Conservation (phyloP, 495 filamentous ascomycete genomes). For the Talaromyces thailandensis region DNA sequence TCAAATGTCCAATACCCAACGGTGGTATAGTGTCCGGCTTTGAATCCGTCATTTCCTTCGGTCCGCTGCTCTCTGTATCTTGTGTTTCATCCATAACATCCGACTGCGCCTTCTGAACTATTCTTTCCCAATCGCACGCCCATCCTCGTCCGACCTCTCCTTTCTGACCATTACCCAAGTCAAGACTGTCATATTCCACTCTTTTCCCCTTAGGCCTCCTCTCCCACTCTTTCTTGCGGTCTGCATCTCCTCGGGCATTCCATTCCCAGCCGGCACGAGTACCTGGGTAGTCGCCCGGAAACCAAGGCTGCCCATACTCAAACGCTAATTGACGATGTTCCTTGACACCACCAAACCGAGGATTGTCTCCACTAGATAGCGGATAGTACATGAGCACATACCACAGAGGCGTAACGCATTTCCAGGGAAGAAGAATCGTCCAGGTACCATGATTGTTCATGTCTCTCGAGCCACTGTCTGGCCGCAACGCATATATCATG, state of each 20-base stretch:
- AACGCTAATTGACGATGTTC: slow-evolving; percentile 76
- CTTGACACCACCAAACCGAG: slow-evolving; percentile 72
- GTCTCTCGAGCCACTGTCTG: slow-evolving; percentile 21
- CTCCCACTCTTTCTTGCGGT: slow-evolving; percentile 61
- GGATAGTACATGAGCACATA: slow-evolving; percentile 80
- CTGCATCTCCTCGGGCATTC: slow-evolving; percentile 56
- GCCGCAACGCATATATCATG: slow-evolving; percentile 54
- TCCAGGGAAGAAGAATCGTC: slow-evolving; percentile 88
- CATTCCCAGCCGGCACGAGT: slow-evolving; percentile 72
- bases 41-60: neutral
- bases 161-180: slow-evolving; percentile 62
- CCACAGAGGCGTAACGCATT: slow-evolving; percentile 81
- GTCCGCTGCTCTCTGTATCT: slow-evolving; percentile 6
- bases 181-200: slow-evolving; percentile 64
- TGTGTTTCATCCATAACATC: slow-evolving; percentile 7
- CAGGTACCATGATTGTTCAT: slow-evolving; percentile 58
- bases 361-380: slow-evolving; percentile 66
- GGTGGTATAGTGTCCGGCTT: slow-evolving; percentile 12
- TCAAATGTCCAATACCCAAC: slow-evolving; percentile 25
- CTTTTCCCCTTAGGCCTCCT: slow-evolving; percentile 75
- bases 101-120: slow-evolving; percentile 29
- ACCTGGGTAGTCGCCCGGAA: slow-evolving; percentile 81
- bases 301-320: slow-evolving; percentile 71
- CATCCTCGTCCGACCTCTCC: slow-evolving; percentile 81
- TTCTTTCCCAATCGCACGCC: slow-evolving; percentile 77